Evolutionary conservation across 2,329 filamentous ascomycete genomes (phyloP).

Genomic region (Shiraia bambusicola): DNA sequence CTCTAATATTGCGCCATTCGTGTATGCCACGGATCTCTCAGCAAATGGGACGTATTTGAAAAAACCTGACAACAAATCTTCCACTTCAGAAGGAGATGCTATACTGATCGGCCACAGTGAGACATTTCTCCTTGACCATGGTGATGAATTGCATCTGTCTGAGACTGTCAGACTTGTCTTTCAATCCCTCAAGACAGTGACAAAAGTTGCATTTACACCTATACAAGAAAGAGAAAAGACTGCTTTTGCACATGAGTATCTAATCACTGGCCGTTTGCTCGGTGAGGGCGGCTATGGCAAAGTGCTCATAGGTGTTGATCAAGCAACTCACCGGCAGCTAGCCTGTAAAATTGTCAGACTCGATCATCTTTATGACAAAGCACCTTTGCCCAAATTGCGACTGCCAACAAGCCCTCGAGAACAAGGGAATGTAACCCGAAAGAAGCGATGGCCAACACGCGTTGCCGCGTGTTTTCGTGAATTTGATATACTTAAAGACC

Average conservation of each 20-base stretch:
- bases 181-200: constrained; percentile 6
- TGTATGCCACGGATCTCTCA: constrained; percentile 52
- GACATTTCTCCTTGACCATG: constrained; percentile 47
- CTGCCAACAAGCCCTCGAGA: constrained; percentile 3
- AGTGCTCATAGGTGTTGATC: constrained; percentile 58
- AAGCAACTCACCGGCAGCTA: constrained; percentile 58
- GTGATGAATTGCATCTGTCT: constrained; percentile 46
- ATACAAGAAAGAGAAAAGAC: constrained; percentile 42
- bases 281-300: constrained; percentile 57
- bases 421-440: constrained; percentile 2
- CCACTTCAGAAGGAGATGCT: constrained; percentile 24
- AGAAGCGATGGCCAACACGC: constrained; percentile 25
- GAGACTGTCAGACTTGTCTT: constrained; percentile 32
- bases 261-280: constrained; percentile 53
- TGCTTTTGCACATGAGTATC: constrained; percentile 52
- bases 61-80: constrained; percentile 26
- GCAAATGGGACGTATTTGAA: constrained; percentile 46
- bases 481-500: constrained; percentile 52
- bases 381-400: constrained; percentile 7
- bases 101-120: constrained; percentile 37
- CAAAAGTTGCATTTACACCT: constrained; percentile 16
- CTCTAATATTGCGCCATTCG: constrained; percentile 45
- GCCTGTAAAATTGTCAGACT: constrained; percentile 69
- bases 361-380: constrained; percentile 21
- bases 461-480: constrained; percentile 42